Evolutionary conservation across 495 filamentous ascomycete species (phyloP).

Genomic region (Xylaria venustula): DNA sequence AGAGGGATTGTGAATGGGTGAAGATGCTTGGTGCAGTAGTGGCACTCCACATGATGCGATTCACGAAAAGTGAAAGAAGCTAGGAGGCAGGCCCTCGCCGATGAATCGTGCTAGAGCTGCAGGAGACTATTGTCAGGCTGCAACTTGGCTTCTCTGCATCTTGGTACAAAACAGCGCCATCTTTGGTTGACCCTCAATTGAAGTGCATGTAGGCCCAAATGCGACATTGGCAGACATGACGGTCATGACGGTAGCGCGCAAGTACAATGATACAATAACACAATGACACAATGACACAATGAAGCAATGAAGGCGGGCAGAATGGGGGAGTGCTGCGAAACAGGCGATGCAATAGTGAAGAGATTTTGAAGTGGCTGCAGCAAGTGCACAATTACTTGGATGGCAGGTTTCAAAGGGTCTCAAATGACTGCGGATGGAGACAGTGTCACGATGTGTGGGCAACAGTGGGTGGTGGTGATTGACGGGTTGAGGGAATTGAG

Average conservation of each 20-base stretch:
- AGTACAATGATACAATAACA: no score
- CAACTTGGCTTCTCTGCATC: neutral
- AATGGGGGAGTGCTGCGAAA: neutral
- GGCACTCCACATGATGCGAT: neutral
- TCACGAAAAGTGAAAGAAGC: neutral
- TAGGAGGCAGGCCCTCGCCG: neutral
- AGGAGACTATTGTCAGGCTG: neutral
- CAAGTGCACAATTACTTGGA: neutral
- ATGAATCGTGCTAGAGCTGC: neutral
- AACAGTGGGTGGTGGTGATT: no score
- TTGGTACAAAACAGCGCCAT: neutral
- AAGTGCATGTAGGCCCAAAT: constrained; percentile 8
- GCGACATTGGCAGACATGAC: constrained; percentile 6
- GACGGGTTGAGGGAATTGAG: no score
- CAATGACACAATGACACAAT: no score
- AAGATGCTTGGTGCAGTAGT: neutral
- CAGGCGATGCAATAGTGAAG: neutral
- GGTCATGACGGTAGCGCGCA: neutral
- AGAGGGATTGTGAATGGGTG: neutral
- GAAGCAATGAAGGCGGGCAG: neutral
- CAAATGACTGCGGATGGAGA: neutral
- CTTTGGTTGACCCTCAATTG: constrained; percentile 10
- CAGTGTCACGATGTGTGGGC: constrained; percentile 7
- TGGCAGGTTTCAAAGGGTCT: neutral
- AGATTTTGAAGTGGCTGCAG: neutral